Conservation (phyloP, 805 yeast species). For the Debaryomyces hansenii region DNA sequence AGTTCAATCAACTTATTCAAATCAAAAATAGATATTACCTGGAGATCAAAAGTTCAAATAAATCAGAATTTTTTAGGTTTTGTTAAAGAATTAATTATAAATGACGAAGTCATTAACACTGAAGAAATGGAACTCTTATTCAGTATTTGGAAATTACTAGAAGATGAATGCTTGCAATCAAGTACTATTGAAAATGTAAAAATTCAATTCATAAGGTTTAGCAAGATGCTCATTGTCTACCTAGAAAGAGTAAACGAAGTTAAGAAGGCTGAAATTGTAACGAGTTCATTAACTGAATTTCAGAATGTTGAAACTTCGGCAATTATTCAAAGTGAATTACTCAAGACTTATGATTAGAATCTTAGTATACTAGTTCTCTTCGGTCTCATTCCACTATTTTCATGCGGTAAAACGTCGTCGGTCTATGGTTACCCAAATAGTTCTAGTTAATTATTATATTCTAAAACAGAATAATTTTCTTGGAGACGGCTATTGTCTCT, state of each 20-base stretch:
- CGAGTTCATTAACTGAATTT: conserved; percentile 13
- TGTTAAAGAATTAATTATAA: conserved; percentile 7
- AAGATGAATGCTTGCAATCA: conserved; percentile 28
- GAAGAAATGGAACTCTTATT: conserved; percentile 17
- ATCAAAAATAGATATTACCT: conserved; percentile 43
- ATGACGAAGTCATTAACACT: conserved; percentile 4
- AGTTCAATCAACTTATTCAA: conserved; percentile 20
- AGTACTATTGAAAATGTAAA: conserved; percentile 60
- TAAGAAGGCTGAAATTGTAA: conserved; percentile 13
- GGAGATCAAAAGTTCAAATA: conserved; percentile 58
- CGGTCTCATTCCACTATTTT: no score
- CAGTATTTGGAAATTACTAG: conserved; percentile 21
- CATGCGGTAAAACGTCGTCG: no score
- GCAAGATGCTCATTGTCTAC: conserved; percentile 18
- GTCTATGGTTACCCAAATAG: not conserved
- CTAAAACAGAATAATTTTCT: no score
- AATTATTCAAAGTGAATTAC: conserved; percentile 41
- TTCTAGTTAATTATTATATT: no score
- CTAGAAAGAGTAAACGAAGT: conserved; percentile 13
- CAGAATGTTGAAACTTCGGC: conserved; percentile 43
- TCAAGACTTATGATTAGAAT: conserved; percentile 9
- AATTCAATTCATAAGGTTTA: conserved; percentile 43
- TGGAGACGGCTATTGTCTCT: no score
- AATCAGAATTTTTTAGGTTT: conserved; percentile 39
- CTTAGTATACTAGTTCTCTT: no score